Evolutionary conservation across 2,329 filamentous ascomycete species (phyloP).

Genomic region (Colletotrichum caudatum): DNA sequence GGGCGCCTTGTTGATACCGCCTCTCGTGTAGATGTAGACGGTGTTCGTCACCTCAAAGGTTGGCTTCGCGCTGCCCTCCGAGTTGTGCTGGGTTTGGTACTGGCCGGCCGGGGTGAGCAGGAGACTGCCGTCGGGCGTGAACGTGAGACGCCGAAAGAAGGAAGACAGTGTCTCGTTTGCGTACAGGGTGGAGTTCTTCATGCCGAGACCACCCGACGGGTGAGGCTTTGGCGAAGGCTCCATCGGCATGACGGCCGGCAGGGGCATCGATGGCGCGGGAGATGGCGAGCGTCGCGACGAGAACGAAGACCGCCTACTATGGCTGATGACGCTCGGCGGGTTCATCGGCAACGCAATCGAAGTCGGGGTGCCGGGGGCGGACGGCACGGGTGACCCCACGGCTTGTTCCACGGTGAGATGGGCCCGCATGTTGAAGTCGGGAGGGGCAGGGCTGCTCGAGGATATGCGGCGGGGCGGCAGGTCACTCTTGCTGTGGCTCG

Average conservation of each 20-base stretch:
- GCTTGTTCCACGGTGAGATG: conserved; percentile 69
- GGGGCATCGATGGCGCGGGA: conserved; percentile 90
- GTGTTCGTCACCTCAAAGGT: conserved; percentile 93
- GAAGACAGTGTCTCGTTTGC: conserved; percentile 97
- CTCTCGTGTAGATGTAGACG: conserved; percentile 97
- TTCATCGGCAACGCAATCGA: conserved; percentile 96
- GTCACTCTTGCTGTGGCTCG: conserved; percentile 84
- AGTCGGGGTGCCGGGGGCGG: conserved; percentile 92
- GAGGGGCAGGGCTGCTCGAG: conserved; percentile 90
- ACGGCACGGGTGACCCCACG: conserved; percentile 86
- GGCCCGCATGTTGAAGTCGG: conserved; percentile 78
- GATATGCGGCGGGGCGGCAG: conserved; percentile 91
- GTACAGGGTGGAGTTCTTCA: conserved; percentile 90
- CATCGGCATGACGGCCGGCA: conserved; percentile 95
- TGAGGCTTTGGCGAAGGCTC: conserved; percentile 87
- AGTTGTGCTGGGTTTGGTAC: conserved; percentile 83
- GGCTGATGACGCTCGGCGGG: conserved; percentile 82
- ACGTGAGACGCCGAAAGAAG: conserved; percentile 93
- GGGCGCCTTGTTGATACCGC: conserved; percentile 95
- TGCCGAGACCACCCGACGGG: conserved; percentile 69
- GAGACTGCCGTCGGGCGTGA: conserved; percentile 94
- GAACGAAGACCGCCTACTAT: conserved; percentile 81
- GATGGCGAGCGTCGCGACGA: conserved; percentile 89
- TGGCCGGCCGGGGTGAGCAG: conserved; percentile 95
- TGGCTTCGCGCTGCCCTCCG: conserved; percentile 75